Percentiles rank a stretch among this genome's conserved stretches.
Conservation (phyloP, 495 filamentous ascomycete genomes). For the Daldinia childiae region DNA sequence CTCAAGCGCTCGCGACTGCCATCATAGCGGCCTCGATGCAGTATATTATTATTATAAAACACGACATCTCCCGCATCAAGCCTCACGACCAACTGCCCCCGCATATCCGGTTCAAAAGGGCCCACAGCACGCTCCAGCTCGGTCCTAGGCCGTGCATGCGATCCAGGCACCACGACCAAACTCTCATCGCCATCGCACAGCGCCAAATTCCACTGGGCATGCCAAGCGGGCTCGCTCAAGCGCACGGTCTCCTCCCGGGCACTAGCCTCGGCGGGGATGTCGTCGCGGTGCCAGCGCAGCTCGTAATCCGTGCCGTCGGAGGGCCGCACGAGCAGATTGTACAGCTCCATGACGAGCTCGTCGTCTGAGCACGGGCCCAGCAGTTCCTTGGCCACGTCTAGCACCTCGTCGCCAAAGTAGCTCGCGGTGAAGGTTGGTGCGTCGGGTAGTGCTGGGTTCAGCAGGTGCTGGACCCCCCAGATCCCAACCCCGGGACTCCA, state of each 20-base stretch:
- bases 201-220: conserved; percentile 83
- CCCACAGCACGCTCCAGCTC: conserved; percentile 68
- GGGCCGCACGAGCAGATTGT: conserved; percentile 79
- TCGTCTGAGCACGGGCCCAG: conserved; percentile 52
- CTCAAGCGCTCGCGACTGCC: conserved; percentile 71
- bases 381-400: conserved; percentile 65
- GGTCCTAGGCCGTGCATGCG: conserved; percentile 72
- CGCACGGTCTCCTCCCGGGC: conserved; percentile 63
- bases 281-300: conserved; percentile 82
- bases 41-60: conserved; percentile 89
- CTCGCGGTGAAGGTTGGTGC: conserved; percentile 63
- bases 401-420: conserved; percentile 73
- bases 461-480: conserved; percentile 86
- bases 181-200: conserved; percentile 69
- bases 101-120: conserved; percentile 65
- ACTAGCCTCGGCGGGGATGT: conserved; percentile 67
- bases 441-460: conserved; percentile 73
- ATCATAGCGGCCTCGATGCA: conserved; percentile 81
- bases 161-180: conserved; percentile 76
- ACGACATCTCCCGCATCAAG: conserved; percentile 77
- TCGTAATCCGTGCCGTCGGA: conserved; percentile 65
- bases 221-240: conserved; percentile 61
- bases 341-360: conserved; percentile 76
- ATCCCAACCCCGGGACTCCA: conserved; percentile 68
- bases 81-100: conserved; percentile 68